These are phyloP conservation scores for Fusarium protoensiforme DNA, from an alignment of 2,329 filamentous ascomycete genomes.

Conservation along the genomic window DNA sequence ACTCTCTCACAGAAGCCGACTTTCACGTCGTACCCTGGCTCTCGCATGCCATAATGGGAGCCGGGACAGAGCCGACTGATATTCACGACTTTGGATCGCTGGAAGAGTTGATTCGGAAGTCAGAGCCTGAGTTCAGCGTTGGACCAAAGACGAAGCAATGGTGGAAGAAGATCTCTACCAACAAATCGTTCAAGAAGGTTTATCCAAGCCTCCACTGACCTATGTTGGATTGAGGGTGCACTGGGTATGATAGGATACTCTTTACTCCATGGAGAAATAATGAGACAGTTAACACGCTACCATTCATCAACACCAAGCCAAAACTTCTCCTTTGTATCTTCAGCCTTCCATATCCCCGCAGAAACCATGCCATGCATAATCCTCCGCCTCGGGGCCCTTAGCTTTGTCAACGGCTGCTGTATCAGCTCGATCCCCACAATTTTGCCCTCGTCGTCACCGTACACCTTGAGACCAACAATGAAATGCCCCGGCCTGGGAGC, in stretches of 20 bases:
- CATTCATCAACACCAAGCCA: neutral
- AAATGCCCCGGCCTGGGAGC: neutral
- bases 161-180: neutral
- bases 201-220: neutral
- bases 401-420: neutral
- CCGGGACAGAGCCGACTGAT: neutral
- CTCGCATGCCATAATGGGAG: slow-evolving; percentile 26
- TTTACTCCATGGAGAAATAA: neutral
- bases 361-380: neutral
- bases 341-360: neutral
- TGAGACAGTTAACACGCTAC: neutral
- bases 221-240: neutral
- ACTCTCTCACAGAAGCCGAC: slow-evolving; percentile 28
- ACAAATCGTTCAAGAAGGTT: neutral
- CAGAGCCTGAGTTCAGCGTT: neutral
- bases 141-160: neutral
- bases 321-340: neutral
- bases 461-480: neutral
- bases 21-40: slow-evolving; percentile 28
- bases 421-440: neutral
- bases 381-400: neutral
- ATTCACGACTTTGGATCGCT: neutral
- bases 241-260: neutral
- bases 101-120: slow-evolving; percentile 4
- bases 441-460: neutral